Conservation (phyloP, 2,329 filamentous ascomycete genomes). For the Fusarium musae region DNA sequence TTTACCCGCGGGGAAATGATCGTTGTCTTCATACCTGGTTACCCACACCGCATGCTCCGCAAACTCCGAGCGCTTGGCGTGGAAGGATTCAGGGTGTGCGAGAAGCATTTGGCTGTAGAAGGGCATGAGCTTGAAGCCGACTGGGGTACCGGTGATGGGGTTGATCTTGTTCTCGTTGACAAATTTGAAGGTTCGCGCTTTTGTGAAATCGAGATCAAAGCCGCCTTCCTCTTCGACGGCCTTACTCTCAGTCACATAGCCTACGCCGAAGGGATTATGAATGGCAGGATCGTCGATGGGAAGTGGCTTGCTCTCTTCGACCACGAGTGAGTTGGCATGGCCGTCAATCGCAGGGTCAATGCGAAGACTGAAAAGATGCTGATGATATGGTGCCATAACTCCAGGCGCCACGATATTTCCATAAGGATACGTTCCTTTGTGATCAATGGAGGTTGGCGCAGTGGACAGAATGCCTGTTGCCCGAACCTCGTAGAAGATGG, state of each 20-base stretch:
- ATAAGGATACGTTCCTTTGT: slow-evolving; percentile 60
- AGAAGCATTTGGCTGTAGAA: slow-evolving; percentile 59
- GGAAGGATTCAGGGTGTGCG: slow-evolving; percentile 52
- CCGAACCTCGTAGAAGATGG: slow-evolving; percentile 48
- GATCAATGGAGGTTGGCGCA: slow-evolving; percentile 62
- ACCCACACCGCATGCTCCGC: slow-evolving; percentile 58
- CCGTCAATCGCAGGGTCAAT: slow-evolving; percentile 75
- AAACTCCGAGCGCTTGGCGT: slow-evolving; percentile 56
- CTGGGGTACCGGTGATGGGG: slow-evolving; percentile 54
- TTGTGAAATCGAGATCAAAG: slow-evolving; percentile 61
- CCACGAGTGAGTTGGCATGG: slow-evolving; percentile 62
- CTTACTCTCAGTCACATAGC: slow-evolving; percentile 56
- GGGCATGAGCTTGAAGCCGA: slow-evolving; percentile 59
- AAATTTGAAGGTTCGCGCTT: slow-evolving; percentile 61
- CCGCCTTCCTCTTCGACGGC: slow-evolving; percentile 56
- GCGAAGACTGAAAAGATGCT: slow-evolving; percentile 73
- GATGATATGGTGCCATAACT: slow-evolving; percentile 73
- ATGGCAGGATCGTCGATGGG: slow-evolving; percentile 54
- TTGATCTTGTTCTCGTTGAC: slow-evolving; percentile 58
- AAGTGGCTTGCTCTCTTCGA: slow-evolving; percentile 55
- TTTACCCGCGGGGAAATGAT: slow-evolving; percentile 55
- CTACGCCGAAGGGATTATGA: slow-evolving; percentile 64
- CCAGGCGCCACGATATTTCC: slow-evolving; percentile 71
- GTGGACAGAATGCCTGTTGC: slow-evolving; percentile 58
- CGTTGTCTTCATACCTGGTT: slow-evolving; percentile 56